Conservation (phyloP, 2,329 filamentous ascomycete genomes). For the Aureobasidium leucospermi region DNA sequence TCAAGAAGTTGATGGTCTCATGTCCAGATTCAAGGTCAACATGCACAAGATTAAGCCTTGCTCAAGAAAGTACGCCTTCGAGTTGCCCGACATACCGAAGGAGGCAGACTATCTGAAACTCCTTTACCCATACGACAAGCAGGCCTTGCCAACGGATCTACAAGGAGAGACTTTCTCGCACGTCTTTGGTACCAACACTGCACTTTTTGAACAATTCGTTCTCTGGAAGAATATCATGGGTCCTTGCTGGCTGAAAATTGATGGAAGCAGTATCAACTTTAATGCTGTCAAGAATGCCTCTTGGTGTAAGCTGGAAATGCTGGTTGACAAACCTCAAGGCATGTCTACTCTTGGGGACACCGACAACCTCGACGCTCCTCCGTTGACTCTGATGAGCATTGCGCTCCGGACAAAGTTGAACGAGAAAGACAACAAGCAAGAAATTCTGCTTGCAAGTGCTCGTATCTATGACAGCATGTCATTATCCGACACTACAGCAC, state of each 20-base stretch:
- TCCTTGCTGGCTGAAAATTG: conserved; percentile 91
- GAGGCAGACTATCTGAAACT: conserved; percentile 90
- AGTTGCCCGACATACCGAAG: conserved; percentile 76
- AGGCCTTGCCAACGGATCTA: conserved; percentile 60
- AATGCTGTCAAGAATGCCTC: conserved; percentile 81
- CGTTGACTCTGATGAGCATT: conserved; percentile 92
- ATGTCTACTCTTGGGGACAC: conserved; percentile 67
- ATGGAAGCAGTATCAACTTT: conserved; percentile 66
- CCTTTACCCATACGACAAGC: conserved; percentile 89
- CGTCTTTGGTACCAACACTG: conserved; percentile 87
- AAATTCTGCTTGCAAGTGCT: conserved; percentile 85
- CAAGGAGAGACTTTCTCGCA: conserved; percentile 87
- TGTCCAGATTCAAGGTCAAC: conserved; percentile 76
- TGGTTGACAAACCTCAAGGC: conserved; percentile 68
- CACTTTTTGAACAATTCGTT: conserved; percentile 95
- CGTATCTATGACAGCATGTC: conserved; percentile 88
- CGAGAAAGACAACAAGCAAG: conserved; percentile 87
- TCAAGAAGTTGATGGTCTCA: conserved; percentile 76
- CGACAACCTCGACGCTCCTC: conserved; percentile 75
- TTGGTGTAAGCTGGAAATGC: conserved; percentile 91
- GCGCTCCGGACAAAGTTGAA: conserved; percentile 84
- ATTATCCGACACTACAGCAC: conserved; percentile 77
- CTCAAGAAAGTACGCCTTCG: conserved; percentile 90
- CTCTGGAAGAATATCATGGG: conserved; percentile 99
- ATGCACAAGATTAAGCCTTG: conserved; percentile 93